Percentiles rank a stretch among this genome's conserved stretches.
phyloP scores from a whole-genome alignment of 2,329 filamentous ascomycete genomes.

The Ilyonectria sp. region DNA sequence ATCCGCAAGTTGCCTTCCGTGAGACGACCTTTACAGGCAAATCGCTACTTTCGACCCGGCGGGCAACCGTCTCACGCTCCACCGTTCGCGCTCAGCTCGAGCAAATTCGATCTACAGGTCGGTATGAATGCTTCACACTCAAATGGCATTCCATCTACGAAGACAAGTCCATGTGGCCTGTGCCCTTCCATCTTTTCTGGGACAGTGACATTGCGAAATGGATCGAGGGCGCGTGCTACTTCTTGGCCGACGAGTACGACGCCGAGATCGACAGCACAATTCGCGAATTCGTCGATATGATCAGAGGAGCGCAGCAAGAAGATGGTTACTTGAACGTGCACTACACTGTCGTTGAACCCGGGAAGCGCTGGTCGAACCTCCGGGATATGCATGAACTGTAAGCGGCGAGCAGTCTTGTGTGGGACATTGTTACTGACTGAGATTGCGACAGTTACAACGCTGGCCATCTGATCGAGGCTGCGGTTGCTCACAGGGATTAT shows the following conservation, averaged over 20 bases:
- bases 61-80: conserved; percentile 50
- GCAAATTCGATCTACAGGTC: conserved; percentile 67
- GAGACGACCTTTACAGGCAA: conserved; percentile 55
- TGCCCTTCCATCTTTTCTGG: conserved; percentile 73
- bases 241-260: conserved; percentile 17
- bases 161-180: conserved; percentile 66
- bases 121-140: conserved; percentile 71
- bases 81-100: conserved; percentile 68
- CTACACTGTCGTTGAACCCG: conserved; percentile 71
- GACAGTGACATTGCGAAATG: conserved; percentile 69
- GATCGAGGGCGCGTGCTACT: conserved; percentile 63
- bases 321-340: conserved; percentile 77
- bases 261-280: conserved; percentile 34
- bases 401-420: conserved; percentile 33
- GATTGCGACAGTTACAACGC: conserved; percentile 64
- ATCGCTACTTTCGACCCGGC: conserved; percentile 54
- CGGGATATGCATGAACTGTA: conserved; percentile 75
- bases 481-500: conserved; percentile 68
- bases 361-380: conserved; percentile 70
- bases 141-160: conserved; percentile 69
- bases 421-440: background rate
- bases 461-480: conserved; percentile 74
- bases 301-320: conserved; percentile 67
- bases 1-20: conserved; percentile 55
- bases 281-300: conserved; percentile 69